Evolutionary conservation across 176 grass and related monocot genomes (phyloP).

Genomic region (Carex kokanica): DNA sequence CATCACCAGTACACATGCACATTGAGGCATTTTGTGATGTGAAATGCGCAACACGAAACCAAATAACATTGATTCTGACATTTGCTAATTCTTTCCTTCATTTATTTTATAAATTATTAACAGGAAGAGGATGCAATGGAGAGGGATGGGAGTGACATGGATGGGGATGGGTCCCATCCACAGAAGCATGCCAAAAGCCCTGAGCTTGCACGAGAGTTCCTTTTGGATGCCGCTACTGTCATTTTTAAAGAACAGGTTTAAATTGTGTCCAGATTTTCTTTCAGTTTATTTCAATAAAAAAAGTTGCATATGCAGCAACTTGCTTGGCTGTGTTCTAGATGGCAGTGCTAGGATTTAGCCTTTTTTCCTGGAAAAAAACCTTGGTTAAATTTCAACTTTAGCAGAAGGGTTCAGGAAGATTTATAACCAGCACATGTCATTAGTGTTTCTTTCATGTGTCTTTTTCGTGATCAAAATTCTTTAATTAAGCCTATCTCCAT

Average conservation of each 20-base stretch:
- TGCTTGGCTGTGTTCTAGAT: neutral
- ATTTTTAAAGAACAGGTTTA: slow-evolving; percentile 99
- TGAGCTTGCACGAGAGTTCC: slow-evolving; percentile 95
- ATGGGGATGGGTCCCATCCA: slow-evolving; percentile 57
- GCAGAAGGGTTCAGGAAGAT: neutral
- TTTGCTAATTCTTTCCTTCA: neutral
- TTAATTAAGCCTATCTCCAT: neutral
- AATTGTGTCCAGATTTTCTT: neutral
- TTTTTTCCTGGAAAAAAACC: neutral
- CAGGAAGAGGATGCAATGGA: slow-evolving; percentile 96
- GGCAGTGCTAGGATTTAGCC: neutral
- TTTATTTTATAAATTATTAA: neutral
- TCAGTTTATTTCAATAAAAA: neutral
- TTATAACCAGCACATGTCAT: neutral
- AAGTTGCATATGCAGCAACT: neutral
- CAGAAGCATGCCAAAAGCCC: slow-evolving; percentile 97
- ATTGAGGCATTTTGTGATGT: neutral
- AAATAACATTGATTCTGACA: neutral
- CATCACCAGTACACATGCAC: neutral
- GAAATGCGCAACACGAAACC: neutral
- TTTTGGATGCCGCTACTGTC: slow-evolving; percentile 84
- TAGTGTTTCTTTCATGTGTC: neutral
- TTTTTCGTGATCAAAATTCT: neutral
- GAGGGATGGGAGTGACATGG: slow-evolving; percentile 86
- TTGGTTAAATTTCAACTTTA: neutral